Evolutionary conservation across 495 filamentous ascomycete genomes (phyloP), one percentile per base, ranked within the genome.

Genomic region (Hyaloscypha finlandica): DNA sequence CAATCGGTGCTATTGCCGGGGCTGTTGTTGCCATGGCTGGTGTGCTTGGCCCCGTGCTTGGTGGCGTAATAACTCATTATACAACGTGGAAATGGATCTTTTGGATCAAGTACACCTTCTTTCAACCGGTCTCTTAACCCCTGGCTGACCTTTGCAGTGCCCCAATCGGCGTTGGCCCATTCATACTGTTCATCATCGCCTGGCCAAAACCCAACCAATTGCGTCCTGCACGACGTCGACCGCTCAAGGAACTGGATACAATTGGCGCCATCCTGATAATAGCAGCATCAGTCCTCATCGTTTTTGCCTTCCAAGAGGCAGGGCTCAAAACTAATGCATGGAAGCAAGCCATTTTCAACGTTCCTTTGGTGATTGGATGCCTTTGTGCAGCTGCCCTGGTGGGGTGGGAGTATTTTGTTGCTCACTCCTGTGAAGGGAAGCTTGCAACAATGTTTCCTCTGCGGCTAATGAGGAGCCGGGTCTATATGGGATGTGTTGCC

Each of bases 221-320:
- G 9, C 29, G 45, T 12, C 68, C 67, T 37, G 57, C 62, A 32
- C 39, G n/a, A 57, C 67, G 59, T 6, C 59, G 65, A 25, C 42
- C 67, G 4, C 75, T 83, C 59, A 76, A 75, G 35, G 77, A 77
- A 63, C 78, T 89, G n/a, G 87, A 90, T 74, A 80, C 86, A 37
- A n/a, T 87, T 29, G 87, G 88, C 12, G 82, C 83, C 16, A 32
- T 83, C 12, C 68, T 89, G 3, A 74, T 87, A 3, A 77, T 89
- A 20, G 73, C 79, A 0, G 83, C 80, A 25, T 85, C 85, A 3
- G 78, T 86, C 14, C 77, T 90, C 16, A 70, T 88, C 0, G 80
- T 89, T 1, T 84, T 88, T 63, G 77, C 83, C 2, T 77, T 90
- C 32, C 84, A 90, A 64, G 81, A 90, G 68, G 83, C 78, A 6